Percentiles rank a stretch among this genome's conserved stretches.
Conservation (phyloP, 331 rosid genomes). For the Malus hybrid region DNA sequence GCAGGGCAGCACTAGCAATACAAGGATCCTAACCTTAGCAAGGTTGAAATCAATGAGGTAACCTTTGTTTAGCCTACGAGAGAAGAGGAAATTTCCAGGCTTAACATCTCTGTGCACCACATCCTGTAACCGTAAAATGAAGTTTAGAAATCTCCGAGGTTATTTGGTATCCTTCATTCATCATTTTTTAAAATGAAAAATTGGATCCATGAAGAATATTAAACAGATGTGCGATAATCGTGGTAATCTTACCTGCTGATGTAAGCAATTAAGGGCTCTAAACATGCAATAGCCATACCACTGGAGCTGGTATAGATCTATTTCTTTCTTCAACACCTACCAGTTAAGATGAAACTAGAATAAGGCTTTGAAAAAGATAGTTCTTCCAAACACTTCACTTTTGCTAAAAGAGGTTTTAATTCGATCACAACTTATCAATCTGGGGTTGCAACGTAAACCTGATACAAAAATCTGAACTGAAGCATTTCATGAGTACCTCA, state of each 20-base stretch:
- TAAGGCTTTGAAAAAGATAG: background rate
- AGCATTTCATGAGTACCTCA: slow-evolving; percentile 23
- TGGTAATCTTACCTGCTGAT: slow-evolving; percentile 27
- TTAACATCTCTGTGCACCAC: slow-evolving; percentile 39
- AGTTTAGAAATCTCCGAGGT: background rate
- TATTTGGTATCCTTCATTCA: background rate
- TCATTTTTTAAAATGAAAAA: background rate
- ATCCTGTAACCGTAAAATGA: slow-evolving; percentile 13
- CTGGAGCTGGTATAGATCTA: slow-evolving; percentile 24
- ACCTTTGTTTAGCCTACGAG: slow-evolving; percentile 27
- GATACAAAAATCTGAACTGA: background rate
- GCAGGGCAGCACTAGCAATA: slow-evolving; percentile 1
- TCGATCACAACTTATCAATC: background rate
- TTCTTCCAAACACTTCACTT: background rate
- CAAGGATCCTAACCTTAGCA: slow-evolving; percentile 21
- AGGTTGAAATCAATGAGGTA: slow-evolving; percentile 37
- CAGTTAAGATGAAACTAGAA: background rate
- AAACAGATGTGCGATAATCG: background rate
- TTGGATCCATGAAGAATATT: background rate
- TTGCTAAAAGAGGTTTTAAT: background rate
- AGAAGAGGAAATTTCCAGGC: slow-evolving; percentile 36
- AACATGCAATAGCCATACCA: slow-evolving; percentile 40
- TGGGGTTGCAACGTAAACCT: background rate
- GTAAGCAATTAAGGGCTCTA: slow-evolving; percentile 24
- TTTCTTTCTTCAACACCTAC: slow-evolving; percentile 31